Evolutionary conservation across 176 grass and related monocot species (phyloP).

Genomic region (Triticum timopheevii): DNA sequence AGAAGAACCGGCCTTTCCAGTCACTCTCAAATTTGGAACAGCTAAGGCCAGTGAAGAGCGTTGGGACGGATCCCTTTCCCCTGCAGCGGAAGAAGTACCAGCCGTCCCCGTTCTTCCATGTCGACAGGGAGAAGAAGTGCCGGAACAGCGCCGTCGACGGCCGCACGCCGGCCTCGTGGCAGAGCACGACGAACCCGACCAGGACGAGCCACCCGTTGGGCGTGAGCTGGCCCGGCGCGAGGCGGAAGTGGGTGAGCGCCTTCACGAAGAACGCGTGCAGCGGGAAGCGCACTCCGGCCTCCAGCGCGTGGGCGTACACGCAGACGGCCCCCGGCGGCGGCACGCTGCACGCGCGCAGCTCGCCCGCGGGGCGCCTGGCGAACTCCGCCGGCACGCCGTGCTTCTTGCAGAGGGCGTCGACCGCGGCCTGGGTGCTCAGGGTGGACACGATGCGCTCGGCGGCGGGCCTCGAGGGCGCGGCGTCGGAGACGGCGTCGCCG

Average conservation of each 20-base stretch:
- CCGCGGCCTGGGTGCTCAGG: not conserved
- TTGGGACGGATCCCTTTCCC: not conserved
- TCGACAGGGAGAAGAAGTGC: not conserved
- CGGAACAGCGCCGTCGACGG: not conserved
- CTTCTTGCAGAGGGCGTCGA: not conserved
- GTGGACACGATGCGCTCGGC: not conserved
- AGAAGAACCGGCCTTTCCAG: not conserved
- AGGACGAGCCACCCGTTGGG: conserved; percentile 1
- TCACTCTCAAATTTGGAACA: not conserved
- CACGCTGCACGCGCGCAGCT: not conserved
- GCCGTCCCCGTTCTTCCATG: not conserved
- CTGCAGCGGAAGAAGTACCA: not conserved
- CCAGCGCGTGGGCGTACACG: not conserved
- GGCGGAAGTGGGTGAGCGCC: not conserved
- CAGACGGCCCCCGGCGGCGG: not conserved
- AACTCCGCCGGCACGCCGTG: not conserved
- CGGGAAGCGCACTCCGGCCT: not conserved
- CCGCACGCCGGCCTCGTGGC: not conserved
- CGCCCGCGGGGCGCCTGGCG: not conserved
- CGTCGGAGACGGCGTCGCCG: no score
- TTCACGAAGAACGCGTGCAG: not conserved
- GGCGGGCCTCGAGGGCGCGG: not conserved
- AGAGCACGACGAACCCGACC: not conserved
- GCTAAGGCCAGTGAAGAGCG: not conserved
- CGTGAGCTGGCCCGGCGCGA: not conserved